Base-by-base conservation (phyloP, 352 stramenopile species). In the Globisporangium splendens region DNA sequence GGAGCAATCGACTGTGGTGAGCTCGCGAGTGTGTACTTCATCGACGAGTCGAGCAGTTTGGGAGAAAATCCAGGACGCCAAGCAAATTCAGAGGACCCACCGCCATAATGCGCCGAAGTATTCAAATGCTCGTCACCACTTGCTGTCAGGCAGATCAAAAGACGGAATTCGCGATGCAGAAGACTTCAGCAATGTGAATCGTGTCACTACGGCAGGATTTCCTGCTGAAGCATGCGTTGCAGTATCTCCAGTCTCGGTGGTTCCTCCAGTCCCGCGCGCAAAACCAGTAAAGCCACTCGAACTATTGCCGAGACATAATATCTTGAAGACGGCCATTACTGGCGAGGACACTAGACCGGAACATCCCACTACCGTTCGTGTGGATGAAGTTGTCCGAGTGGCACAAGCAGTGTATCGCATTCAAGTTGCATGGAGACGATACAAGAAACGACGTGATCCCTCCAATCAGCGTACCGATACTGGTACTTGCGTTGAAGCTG, bases 1-100 rank as follows among this genome's bases (percentile, higher is more conserved):
- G 10, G 39, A 11, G 8, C 39, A 44, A n/a, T 44, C 17, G 39
- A 2, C 39, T 44, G 13, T 12, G 5, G 10, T 4, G 13, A 10
- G n/a, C 18, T 51, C 17, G n/a, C 1, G 24, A 44, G 42, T 20
- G n/a, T 47, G 8, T 41, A 52, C 6, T 60, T 57, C 14, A 51
- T 53, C 43, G 50, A 68, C 18, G 12, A n/a, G n/a, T 31, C 61
- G 50, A 46, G 69, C 66, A n/a, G 50, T 83, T 15, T 50, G 70
- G 50, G 54, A 73, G 46, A 77, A 68, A 62, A 75, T 83, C 14
- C 46, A 63, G 15, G 74, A 83, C 50, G 64, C 74, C 6, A 83
- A 75, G 59, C 17, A 20, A 8, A 56, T 83, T 14, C 39, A 44
- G 39, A 15, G 44, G 28, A 5, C 52, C 8, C 39, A 44, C 39